A percentile compares a stretch with the other conserved stretches of the same genome.
Conservation (phyloP, 169 alveolate species). For the Cryptosporidium ubiquitum region DNA sequence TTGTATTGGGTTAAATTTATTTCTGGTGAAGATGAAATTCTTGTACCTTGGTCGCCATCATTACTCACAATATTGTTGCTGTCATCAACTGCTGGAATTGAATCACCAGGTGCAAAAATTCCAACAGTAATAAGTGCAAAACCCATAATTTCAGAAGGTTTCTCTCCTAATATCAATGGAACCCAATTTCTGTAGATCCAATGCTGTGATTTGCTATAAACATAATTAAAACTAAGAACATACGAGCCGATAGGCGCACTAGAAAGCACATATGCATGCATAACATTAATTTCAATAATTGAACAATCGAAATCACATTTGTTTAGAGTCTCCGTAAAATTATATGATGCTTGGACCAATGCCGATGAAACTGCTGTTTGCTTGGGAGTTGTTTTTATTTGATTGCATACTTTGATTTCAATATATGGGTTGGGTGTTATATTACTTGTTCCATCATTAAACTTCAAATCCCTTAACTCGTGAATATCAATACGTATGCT, state of each 20-base stretch:
- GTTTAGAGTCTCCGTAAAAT: constrained; percentile 83
- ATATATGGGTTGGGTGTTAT: constrained; percentile 84
- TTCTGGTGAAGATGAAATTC: constrained; percentile 64
- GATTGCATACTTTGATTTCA: constrained; percentile 79
- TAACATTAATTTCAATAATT: constrained; percentile 82
- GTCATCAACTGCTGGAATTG: constrained; percentile 85
- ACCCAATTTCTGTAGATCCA: constrained; percentile 88
- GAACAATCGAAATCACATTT: constrained; percentile 82
- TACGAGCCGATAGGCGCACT: constrained; percentile 86
- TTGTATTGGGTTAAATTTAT: constrained; percentile 71
- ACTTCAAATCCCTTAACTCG: constrained; percentile 85
- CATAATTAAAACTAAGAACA: constrained; percentile 83
- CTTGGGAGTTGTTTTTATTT: constrained; percentile 77
- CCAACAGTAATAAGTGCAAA: constrained; percentile 82
- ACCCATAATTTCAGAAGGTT: constrained; percentile 81
- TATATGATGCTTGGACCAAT: constrained; percentile 83
- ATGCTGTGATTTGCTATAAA: constrained; percentile 86
- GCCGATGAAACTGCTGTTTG: constrained; percentile 84
- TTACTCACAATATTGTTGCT: constrained; percentile 61
- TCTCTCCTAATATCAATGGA: constrained; percentile 77
- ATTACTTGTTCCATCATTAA: constrained; percentile 83
- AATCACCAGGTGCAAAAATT: constrained; percentile 88
- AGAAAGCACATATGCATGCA: constrained; percentile 83
- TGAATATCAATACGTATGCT: constrained; percentile 86
- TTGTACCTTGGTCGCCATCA: constrained; percentile 52